A percentile compares a stretch with the other conserved stretches of the same genome.
phyloP scores from a whole-genome alignment of 2,329 filamentous ascomycete species.

The Talaromyces funiculosus region DNA sequence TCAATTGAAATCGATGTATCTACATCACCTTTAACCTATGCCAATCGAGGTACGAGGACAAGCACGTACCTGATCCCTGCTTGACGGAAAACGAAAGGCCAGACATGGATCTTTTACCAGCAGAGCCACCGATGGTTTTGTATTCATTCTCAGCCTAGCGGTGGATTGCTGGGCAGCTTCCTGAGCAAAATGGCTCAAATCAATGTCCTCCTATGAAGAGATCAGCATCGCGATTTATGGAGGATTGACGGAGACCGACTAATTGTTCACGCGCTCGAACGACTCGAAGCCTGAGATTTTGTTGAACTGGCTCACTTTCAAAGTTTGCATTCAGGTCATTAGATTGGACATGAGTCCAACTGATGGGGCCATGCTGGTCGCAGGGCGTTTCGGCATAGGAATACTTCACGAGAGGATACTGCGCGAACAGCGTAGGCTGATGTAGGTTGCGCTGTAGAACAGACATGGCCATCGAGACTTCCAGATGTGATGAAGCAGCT shows the following conservation, averaged over 20 bases:
- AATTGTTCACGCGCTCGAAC: constrained; percentile 30
- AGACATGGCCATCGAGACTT: constrained; percentile 4
- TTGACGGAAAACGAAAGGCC: constrained; percentile 40
- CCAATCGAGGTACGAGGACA: neutral
- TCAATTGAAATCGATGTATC: constrained; percentile 43
- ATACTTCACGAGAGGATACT: constrained; percentile 37
- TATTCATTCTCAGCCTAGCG: constrained; percentile 16
- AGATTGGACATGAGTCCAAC: constrained; percentile 40
- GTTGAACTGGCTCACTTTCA: constrained; percentile 24
- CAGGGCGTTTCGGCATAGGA: constrained; percentile 38
- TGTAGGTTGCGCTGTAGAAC: neutral
- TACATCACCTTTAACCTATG: constrained; percentile 20
- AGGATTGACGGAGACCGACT: constrained; percentile 23
- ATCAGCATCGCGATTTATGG: neutral
- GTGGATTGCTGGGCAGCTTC: constrained; percentile 20
- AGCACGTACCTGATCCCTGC: constrained; percentile 24
- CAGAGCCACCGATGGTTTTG: constrained; percentile 33
- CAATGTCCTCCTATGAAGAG: constrained; percentile 36
- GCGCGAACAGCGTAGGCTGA: constrained; percentile 14
- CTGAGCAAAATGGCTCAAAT: constrained; percentile 30
- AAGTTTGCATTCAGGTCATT: constrained; percentile 33
- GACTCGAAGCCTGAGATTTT: constrained; percentile 30
- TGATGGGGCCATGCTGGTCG: constrained; percentile 34
- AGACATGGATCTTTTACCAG: constrained; percentile 43
- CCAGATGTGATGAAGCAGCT: neutral